A percentile compares a stretch with the other conserved stretches of the same genome.
phyloP scores from a whole-genome alignment of 768 basidiomycete genomes.

The Boletus reticulatus region DNA sequence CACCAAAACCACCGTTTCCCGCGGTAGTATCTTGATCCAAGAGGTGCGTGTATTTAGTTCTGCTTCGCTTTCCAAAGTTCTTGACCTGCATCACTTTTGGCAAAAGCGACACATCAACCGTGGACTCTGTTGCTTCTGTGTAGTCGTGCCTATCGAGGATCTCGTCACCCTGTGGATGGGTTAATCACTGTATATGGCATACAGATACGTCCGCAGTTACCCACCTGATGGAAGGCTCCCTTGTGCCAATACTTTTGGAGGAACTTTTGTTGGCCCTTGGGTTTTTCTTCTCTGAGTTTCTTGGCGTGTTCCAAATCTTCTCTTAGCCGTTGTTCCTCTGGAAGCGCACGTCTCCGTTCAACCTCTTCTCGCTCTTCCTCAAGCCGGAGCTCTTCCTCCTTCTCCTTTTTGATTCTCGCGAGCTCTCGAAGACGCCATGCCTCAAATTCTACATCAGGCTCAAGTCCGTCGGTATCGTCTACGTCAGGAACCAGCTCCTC shows the following conservation, averaged over 20 bases:
- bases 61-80: conserved; percentile 89
- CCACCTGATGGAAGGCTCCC: conserved; percentile 95
- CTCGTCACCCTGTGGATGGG: conserved; percentile 70
- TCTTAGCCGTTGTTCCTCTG: conserved; percentile 87
- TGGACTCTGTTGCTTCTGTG: conserved; percentile 86
- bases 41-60: conserved; percentile 95
- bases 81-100: conserved; percentile 97
- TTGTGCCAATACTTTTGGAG: conserved; percentile 99
- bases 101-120: conserved; percentile 81
- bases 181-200: conserved; percentile 12
- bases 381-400: conserved; percentile 77
- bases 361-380: conserved; percentile 90
- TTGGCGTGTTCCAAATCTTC: conserved; percentile 90
- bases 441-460: conserved; percentile 89
- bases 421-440: conserved; percentile 95
- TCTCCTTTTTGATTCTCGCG: conserved; percentile 89
- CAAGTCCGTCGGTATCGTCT: conserved; percentile 93
- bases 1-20: conserved; percentile 63
- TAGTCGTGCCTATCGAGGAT: conserved; percentile 81
- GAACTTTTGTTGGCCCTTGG: conserved; percentile 89
- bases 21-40: conserved; percentile 90
- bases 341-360: conserved; percentile 86
- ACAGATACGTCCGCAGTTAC: conserved; percentile 14
- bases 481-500: conserved; percentile 81
- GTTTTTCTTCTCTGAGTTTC: conserved; percentile 80